Evolutionary conservation across 2,329 filamentous ascomycete species (phyloP).

Genomic region (Aspergillus amoenus): DNA sequence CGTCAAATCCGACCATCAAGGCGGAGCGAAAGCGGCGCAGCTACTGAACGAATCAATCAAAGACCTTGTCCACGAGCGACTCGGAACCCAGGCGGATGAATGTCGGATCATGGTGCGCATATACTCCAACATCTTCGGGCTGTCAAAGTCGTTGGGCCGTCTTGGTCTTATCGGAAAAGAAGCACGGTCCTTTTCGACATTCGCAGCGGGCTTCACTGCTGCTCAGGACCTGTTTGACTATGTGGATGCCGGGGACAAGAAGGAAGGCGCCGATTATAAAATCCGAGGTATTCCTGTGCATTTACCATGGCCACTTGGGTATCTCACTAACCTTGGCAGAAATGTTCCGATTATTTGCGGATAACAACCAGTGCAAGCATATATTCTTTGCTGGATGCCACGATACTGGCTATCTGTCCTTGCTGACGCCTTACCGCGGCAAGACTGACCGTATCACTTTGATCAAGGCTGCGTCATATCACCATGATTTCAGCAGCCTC

Average conservation of each 20-base stretch:
- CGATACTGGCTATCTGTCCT: slow-evolving; percentile 57
- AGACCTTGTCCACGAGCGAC: slow-evolving; percentile 42
- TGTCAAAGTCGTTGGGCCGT: slow-evolving; percentile 53
- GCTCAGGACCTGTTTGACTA: slow-evolving; percentile 61
- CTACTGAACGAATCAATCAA: slow-evolving; percentile 54
- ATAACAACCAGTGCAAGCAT: slow-evolving; percentile 62
- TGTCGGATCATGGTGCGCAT: slow-evolving; percentile 57
- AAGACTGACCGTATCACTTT: slow-evolving; percentile 56
- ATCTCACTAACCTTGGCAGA: slow-evolving; percentile 25
- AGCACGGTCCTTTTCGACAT: slow-evolving; percentile 56
- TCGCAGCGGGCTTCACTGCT: slow-evolving; percentile 58
- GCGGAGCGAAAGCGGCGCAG: slow-evolving; percentile 57
- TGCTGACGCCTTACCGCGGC: slow-evolving; percentile 54
- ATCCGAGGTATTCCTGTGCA: slow-evolving; percentile 47
- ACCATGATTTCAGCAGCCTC: slow-evolving; percentile 54
- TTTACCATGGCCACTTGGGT: too few relatives aligned
- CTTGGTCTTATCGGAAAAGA: slow-evolving; percentile 53
- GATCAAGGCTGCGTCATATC: slow-evolving; percentile 52
- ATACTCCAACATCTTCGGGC: slow-evolving; percentile 55
- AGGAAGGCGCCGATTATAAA: slow-evolving; percentile 62
- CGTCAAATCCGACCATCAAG: slow-evolving; percentile 50
- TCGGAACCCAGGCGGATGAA: slow-evolving; percentile 49
- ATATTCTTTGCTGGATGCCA: slow-evolving; percentile 65
- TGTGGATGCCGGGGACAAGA: slow-evolving; percentile 60
- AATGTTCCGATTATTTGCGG: slow-evolving; percentile 50